Evolutionary conservation across 2,329 filamentous ascomycete genomes (phyloP), one percentile per base, ranked within the genome.

Genomic region (Penicillium expansum): DNA sequence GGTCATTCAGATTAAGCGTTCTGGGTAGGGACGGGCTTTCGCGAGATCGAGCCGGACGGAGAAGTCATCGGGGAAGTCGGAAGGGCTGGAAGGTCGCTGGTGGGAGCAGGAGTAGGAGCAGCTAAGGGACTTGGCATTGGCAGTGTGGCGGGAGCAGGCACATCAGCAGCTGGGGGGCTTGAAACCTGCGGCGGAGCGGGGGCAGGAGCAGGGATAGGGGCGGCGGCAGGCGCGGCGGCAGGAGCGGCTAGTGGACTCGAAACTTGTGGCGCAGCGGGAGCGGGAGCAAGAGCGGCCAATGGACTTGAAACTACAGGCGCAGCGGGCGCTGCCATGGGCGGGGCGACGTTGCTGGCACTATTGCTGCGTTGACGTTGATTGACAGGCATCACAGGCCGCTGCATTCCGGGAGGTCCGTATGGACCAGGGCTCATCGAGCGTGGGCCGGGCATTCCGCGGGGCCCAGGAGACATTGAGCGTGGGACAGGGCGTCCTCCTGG

Each of bases 1-100:
- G 20, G 39, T 60, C 55, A 45, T 52, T 62, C 52, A 59, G n/a
- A 55, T 60, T 62, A 64, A 37, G 49, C 43, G 42, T 56, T 47
- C 69, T 83, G 82, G 35, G 81, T 81, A 6, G 82, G 81, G 39
- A 86, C 79, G 27, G 83, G 82, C 69, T 86, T 85, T 54, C 82
- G 79, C 62, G 73, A 77, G 57, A 83, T 76, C 27, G 76, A 59
- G 42, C 48, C 60, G 3, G 70, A 38, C 74, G 69, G 55, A 72
- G 73, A 54, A 65, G 70, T 52, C 61, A 73, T 48, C 62, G 69
- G 58, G 45, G 66, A 67, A 43, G 65, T 70, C 38, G 80, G 79
- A 63, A 82, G 79, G 6, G 78, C 77, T 61, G 70, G 69, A 13
- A 70, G 67, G 8, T 64, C 62, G 22, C 52, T 77, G 77, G 47